Evolutionary conservation across 352 stramenopile genomes (phyloP).

Genomic region (Globisporangium abappressorium): DNA sequence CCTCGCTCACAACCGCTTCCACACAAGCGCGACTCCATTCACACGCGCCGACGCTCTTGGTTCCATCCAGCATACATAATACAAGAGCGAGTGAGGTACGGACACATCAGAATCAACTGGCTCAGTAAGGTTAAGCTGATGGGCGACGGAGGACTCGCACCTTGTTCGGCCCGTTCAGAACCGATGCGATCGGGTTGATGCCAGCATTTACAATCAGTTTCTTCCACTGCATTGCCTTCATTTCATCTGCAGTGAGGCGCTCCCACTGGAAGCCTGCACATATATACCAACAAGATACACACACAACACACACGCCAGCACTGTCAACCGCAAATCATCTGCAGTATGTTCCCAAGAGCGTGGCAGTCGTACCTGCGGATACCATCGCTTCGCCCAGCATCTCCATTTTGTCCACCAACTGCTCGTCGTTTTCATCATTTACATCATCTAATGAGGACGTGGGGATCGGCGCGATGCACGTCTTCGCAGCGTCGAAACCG

Average conservation of each 20-base stretch:
- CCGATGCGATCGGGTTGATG: slow-evolving; percentile 70
- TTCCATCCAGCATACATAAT: not conserved
- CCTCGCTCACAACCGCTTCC: slow-evolving; percentile 55
- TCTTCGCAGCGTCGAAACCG: slow-evolving; percentile 40
- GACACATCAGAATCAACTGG: not conserved
- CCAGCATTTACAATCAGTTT: slow-evolving; percentile 82
- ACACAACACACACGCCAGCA: not conserved
- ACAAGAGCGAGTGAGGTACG: no score
- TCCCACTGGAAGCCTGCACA: slow-evolving; percentile 41
- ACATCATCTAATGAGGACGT: not conserved
- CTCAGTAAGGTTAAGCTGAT: no score
- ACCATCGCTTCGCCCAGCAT: slow-evolving; percentile 30
- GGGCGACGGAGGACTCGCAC: slow-evolving; percentile 11
- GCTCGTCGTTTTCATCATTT: not conserved
- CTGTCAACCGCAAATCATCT: not conserved
- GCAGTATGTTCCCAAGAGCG: no score
- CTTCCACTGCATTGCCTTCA: slow-evolving; percentile 67
- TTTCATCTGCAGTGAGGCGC: slow-evolving; percentile 33
- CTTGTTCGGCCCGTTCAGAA: slow-evolving; percentile 56
- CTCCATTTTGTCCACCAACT: slow-evolving; percentile 22
- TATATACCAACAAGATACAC: not conserved
- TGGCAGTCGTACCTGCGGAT: slow-evolving; percentile 31
- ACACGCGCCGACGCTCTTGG: slow-evolving; percentile 43
- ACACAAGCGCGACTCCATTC: slow-evolving; percentile 46
- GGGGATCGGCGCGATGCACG: slow-evolving; percentile 46